Evolutionary conservation across 2,329 filamentous ascomycete genomes (phyloP).

Genomic region (Epicoccum nigrum): DNA sequence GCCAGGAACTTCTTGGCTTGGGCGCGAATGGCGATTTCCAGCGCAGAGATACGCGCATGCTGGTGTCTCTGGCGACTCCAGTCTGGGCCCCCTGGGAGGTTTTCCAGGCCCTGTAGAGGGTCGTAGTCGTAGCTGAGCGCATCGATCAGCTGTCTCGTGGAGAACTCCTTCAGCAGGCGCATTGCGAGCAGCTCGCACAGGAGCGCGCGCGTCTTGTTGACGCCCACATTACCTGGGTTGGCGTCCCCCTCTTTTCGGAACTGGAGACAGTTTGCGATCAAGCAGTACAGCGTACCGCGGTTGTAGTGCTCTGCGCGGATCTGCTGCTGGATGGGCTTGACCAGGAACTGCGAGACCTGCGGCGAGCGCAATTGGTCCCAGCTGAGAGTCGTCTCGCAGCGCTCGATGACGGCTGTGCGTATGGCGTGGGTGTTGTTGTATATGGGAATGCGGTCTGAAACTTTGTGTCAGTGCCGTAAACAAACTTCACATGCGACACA

Average conservation of each 20-base stretch:
- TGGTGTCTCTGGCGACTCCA: conserved; percentile 47
- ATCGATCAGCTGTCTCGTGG: conserved; percentile 88
- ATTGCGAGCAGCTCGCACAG: conserved; percentile 91
- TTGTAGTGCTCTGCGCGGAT: conserved; percentile 84
- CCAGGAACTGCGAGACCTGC: conserved; percentile 91
- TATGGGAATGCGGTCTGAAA: conserved; percentile 80
- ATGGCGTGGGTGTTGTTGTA: conserved; percentile 92
- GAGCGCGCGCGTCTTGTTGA: conserved; percentile 81
- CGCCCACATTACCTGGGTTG: conserved; percentile 83
- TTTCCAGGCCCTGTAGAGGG: conserved; percentile 79
- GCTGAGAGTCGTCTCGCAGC: conserved; percentile 88
- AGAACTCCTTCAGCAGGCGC: conserved; percentile 87
- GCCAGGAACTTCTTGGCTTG: conserved; percentile 92
- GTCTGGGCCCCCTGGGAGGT: conserved; percentile 39
- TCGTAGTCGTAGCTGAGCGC: conserved; percentile 95
- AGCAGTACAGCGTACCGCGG: conserved; percentile 82
- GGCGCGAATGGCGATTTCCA: conserved; percentile 91
- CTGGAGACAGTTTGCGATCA: conserved; percentile 93
- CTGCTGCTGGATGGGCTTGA: conserved; percentile 93
- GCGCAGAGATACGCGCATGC: conserved; percentile 80
- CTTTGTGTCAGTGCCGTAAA: conserved; percentile 33
- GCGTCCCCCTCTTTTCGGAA: conserved; percentile 86
- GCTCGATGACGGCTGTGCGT: conserved; percentile 79
- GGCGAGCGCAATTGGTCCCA: conserved; percentile 97
- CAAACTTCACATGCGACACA: conserved; percentile 11